These are phyloP conservation scores for Pythium pectinolyticum DNA, from an alignment of 352 stramenopile genomes.

Conservation along the genomic window DNA sequence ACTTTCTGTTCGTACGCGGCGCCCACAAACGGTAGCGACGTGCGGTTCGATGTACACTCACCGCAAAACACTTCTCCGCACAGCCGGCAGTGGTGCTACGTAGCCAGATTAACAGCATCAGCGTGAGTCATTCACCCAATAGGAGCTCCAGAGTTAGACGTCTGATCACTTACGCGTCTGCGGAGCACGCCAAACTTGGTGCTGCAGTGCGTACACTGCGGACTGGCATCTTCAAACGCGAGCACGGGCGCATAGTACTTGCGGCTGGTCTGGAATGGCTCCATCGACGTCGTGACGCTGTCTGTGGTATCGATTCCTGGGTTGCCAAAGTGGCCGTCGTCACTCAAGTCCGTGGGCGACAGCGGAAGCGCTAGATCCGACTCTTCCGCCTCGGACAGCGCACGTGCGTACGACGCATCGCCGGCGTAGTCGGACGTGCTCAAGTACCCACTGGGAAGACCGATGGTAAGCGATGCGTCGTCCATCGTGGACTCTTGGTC, in stretches of 20 bases:
- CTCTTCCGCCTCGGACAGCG: slow-evolving; percentile 23
- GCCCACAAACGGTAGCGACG: slow-evolving; percentile 58
- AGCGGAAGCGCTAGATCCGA: slow-evolving; percentile 11
- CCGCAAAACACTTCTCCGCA: slow-evolving; percentile 75
- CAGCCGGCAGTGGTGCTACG: slow-evolving; percentile 71
- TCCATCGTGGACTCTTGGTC: slow-evolving; percentile 6
- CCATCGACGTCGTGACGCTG: slow-evolving; percentile 11
- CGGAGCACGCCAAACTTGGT: slow-evolving; percentile 77
- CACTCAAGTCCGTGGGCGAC: background rate
- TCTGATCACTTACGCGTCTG: slow-evolving; percentile 53
- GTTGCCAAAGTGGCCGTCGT: background rate
- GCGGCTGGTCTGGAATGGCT: slow-evolving; percentile 30
- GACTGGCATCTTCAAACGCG: slow-evolving; percentile 44
- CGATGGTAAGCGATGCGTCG: slow-evolving; percentile 21
- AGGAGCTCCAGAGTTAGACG: too few species aligned
- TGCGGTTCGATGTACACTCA: slow-evolving; percentile 75
- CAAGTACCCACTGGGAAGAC: slow-evolving; percentile 6
- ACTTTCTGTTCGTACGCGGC: slow-evolving; percentile 68
- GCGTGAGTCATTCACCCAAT: too few species aligned
- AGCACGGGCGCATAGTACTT: slow-evolving; percentile 65
- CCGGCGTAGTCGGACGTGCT: slow-evolving; percentile 6
- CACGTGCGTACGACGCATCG: background rate
- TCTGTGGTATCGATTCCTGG: background rate
- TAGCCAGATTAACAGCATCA: background rate
- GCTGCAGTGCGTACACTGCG: slow-evolving; percentile 59